Conservation (phyloP, 2,329 filamentous ascomycete genomes). For the Aureobasidium leucospermi region DNA sequence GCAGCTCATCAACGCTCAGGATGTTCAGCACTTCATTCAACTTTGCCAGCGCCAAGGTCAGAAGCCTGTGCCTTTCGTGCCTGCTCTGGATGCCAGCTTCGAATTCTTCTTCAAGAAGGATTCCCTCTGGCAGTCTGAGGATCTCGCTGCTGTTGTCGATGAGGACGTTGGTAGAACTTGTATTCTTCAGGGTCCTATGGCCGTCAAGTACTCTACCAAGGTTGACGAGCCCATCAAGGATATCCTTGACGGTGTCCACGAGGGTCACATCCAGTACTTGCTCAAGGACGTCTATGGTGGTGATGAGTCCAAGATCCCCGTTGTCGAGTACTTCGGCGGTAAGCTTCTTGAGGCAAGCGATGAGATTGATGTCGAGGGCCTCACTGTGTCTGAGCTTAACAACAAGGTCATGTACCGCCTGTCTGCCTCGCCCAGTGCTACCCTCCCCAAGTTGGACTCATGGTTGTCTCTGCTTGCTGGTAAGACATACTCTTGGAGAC, state of each 20-base stretch:
- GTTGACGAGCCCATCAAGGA: constrained; percentile 92
- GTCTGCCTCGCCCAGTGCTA: constrained; percentile 63
- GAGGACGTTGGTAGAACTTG: constrained; percentile 95
- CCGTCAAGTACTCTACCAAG: constrained; percentile 79
- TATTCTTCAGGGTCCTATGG: constrained; percentile 91
- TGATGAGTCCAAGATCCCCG: constrained; percentile 67
- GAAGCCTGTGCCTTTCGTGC: constrained; percentile 96
- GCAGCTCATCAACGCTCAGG: constrained; percentile 96
- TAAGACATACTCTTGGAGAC: constrained; percentile 79
- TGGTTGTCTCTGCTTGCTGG: constrained; percentile 90
- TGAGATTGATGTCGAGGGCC: constrained; percentile 73
- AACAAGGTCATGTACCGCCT: constrained; percentile 80
- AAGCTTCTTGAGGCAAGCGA: constrained; percentile 66
- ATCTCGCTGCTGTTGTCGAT: constrained; percentile 87
- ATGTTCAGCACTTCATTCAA: constrained; percentile 92
- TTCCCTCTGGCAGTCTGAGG: constrained; percentile 97
- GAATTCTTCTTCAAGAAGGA: constrained; percentile 99
- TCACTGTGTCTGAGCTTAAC: constrained; percentile 72
- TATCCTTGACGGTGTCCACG: constrained; percentile 85
- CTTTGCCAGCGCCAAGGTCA: constrained; percentile 87
- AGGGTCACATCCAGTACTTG: constrained; percentile 75
- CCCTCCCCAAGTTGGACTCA: constrained; percentile 69
- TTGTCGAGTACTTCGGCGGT: constrained; percentile 92
- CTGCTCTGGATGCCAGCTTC: constrained; percentile 91
- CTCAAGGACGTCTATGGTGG: constrained; percentile 72